Base-by-base conservation (phyloP, 2,329 filamentous ascomycete species). In the Colletotrichum navitas region DNA sequence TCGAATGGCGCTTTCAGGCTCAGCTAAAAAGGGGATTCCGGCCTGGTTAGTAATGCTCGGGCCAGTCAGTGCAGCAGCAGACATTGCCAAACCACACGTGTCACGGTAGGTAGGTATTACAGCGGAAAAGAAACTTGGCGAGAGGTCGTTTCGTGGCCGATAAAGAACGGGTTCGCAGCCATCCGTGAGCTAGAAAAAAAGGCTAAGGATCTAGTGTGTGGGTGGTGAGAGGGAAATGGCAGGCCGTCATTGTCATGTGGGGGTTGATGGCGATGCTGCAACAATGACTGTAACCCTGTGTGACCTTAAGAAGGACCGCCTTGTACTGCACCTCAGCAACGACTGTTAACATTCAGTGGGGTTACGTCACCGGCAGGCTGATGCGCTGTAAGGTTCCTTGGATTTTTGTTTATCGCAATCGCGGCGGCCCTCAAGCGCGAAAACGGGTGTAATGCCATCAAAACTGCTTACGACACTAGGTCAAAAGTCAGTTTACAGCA, bases 281-380 rank as follows among this genome's bases (percentile, higher is more conserved):
- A 41, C 26, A 43, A 41, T 34, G 56, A 39, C 58, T 32, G 41
- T 51, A 41, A 58, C 24, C 5, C 1, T 41, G 36, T 16, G 36
- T 12, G 36, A 39, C 36, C 34, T 36, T 11, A 10, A 36, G 34
- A 36, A 8, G 34, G 34, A 36, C 34, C 34, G 34, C 34, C 34
- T 36, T 8, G 34, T 29, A 29, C 29, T 29, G 29, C 4, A 29
- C 4, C 29, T 29, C 29, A 29, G 29, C 29, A 29, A 29, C 29
- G 29, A 29, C 29, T 29, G 29, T 10, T 11, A 36, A 36, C 34
- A 11, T 36, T 10, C 47, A 41, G 12, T 18, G 32, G 21, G 55
- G 45, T 21, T 70, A 70, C 68, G 68, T 70, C 68, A 70, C 67
- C 16, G 39, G 47, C 12, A 47, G 49, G 47, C 39, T 34, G 55